phyloP scores from a whole-genome alignment of 495 filamentous ascomycete genomes.

The Trypethelium eluteriae region DNA sequence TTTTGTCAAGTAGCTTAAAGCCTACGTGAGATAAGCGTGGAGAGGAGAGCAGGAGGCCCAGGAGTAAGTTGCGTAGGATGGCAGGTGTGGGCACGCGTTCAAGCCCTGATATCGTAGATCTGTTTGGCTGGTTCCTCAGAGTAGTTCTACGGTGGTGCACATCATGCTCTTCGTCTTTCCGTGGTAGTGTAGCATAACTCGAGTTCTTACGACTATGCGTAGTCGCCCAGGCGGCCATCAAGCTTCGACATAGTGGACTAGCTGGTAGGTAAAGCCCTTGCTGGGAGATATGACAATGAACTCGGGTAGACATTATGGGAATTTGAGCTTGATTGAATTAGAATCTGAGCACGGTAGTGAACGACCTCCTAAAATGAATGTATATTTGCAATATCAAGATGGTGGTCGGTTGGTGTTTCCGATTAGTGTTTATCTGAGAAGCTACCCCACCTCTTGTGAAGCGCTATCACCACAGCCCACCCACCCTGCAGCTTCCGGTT shows the following conservation, averaged over 20 bases:
- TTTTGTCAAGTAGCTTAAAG: conserved; percentile 8
- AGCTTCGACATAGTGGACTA: background rate
- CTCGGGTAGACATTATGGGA: conserved; percentile 3
- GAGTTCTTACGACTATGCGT: background rate
- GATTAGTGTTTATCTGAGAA: background rate
- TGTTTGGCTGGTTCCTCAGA: background rate
- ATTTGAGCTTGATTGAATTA: background rate
- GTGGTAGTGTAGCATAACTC: conserved; percentile 1
- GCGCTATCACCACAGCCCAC: background rate
- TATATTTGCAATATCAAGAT: background rate
- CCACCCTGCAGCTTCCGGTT: background rate
- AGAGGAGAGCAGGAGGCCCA: conserved; percentile 1
- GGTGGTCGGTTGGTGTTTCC: conserved; percentile 6
- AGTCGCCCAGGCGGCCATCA: background rate
- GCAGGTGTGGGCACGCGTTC: conserved; percentile 7
- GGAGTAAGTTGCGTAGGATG: conserved; percentile 4
- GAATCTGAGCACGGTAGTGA: background rate
- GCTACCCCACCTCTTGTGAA: conserved; percentile 3
- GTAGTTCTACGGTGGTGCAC: background rate
- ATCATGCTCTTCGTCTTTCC: background rate
- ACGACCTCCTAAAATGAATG: background rate
- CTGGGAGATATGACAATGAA: background rate
- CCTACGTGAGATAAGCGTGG: background rate
- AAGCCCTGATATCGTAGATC: background rate
- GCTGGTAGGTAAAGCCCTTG: background rate